phyloP scores from a whole-genome alignment of 495 filamentous ascomycete species.

The Xylaria telfairii region DNA sequence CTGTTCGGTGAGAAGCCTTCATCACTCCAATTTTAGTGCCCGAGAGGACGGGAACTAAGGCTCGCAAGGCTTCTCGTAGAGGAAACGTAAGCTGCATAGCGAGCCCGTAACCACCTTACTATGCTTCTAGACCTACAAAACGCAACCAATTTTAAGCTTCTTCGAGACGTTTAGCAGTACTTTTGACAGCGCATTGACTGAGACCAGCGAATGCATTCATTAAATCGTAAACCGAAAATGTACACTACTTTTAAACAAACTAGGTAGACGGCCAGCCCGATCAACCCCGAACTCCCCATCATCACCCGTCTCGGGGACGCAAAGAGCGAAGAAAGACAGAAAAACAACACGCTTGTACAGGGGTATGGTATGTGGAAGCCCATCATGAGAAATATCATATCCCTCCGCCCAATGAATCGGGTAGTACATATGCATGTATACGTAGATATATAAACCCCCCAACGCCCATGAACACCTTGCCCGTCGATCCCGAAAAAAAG shows the following conservation, averaged over 20 bases:
- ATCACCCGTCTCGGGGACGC: background rate
- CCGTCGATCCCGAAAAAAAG: background rate
- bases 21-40: background rate
- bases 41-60: background rate
- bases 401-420: background rate
- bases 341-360: background rate
- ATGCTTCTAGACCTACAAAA: background rate
- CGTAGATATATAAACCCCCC: background rate
- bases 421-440: background rate
- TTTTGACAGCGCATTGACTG: background rate
- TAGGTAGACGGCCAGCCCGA: background rate
- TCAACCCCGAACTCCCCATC: background rate
- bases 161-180: background rate
- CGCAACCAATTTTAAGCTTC: background rate
- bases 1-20: no score
- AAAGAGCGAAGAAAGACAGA: background rate
- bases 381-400: background rate
- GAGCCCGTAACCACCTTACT: no score
- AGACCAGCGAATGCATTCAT: background rate
- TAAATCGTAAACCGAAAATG: background rate
- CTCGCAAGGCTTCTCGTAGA: background rate
- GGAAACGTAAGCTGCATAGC: background rate
- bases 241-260: conserved; percentile 3
- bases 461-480: conserved; percentile 4
- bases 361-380: conserved; percentile 1